Percentiles rank a stretch among this genome's conserved stretches.
These are phyloP conservation scores for Globisporangium abappressorium DNA, from an alignment of 352 stramenopile genomes.

Conservation along the genomic window DNA sequence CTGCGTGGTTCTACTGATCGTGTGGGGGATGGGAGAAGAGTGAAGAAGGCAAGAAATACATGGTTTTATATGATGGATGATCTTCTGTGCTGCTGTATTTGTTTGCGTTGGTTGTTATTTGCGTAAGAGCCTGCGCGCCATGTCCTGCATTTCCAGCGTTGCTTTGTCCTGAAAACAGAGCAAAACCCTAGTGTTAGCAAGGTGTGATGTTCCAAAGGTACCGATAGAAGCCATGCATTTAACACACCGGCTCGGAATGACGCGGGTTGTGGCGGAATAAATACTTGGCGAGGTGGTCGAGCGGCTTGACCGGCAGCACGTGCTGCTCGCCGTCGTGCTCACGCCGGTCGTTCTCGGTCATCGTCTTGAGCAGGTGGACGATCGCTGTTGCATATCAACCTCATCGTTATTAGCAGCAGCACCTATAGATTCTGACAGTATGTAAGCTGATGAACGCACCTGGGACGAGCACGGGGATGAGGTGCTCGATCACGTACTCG, in stretches of 20 bases:
- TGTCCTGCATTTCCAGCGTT: conserved; percentile 31
- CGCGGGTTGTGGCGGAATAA: conserved; percentile 66
- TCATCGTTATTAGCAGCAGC: background rate
- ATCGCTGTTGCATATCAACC: conserved; percentile 26
- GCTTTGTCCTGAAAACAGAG: conserved; percentile 22
- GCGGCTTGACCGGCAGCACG: conserved; percentile 38
- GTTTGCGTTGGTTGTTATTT: conserved; percentile 26
- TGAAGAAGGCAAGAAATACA: background rate
- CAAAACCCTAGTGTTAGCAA: background rate
- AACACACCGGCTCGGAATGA: conserved; percentile 43
- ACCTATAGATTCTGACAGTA: background rate
- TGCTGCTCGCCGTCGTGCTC: conserved; percentile 37
- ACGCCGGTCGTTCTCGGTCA: conserved; percentile 37
- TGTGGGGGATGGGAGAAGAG: background rate
- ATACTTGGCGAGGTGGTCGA: conserved; percentile 68
- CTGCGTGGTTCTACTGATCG: background rate
- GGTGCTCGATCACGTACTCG: conserved; percentile 49
- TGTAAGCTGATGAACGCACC: conserved; percentile 24
- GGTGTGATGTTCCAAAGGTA: background rate
- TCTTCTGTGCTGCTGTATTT: background rate
- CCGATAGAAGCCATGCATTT: background rate
- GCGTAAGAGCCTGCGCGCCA: conserved; percentile 29
- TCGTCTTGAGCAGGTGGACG: conserved; percentile 50
- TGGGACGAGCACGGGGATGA: conserved; percentile 55
- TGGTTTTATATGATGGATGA: background rate